Base-by-base conservation (phyloP, 495 filamentous ascomycete genomes). In the Podospora pseudopauciseta region DNA sequence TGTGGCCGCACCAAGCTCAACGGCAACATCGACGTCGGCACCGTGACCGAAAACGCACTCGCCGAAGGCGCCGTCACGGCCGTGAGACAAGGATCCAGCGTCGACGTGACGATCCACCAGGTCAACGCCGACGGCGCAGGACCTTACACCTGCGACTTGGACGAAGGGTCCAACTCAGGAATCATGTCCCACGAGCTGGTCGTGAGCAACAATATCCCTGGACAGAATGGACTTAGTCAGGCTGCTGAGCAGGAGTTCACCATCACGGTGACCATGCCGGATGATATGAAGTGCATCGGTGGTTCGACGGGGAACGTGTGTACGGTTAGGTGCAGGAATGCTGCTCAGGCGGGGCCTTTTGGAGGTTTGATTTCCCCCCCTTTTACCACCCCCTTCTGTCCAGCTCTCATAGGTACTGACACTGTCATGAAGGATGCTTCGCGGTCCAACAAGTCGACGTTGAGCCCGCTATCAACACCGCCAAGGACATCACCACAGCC, bases 111-210 rank as follows among this genome's bases (percentile, higher is more conserved):
- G 16, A 77, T 87, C 49, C 80, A 86, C 68, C 84, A 86, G 67
- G 83, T 86, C 65, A 87, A 86, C 66, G 83, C 80, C 23, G 84
- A 86, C 69, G 85, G 84, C 30, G 84, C 84, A 19, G 85, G 85
- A 0, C 85, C 84, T 2, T 86, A 84, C 69, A 71, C 76, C 2
- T 86, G 85, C 68, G 81, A 84, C 59, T 59, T 84, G 6, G 81
- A 82, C 65, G 77, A 81, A 66, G 78, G 76, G 3, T 76, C 77
- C 62, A 84, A 84, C 75, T 74, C 79, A 32, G 82, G 79, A 63
- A 63, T 81, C 59, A 79, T 80, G 56, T 74, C 71, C 13, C 74
- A 79, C 58, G 80, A 81, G 34, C 73, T 84, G 7, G 76, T 72
- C 15, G 82, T 85, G 19, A 75, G 74, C 27, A 74, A 76, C 74